Evolutionary conservation across 805 yeast species (phyloP).

Genomic region (Saccharomycopsis sp.): DNA sequence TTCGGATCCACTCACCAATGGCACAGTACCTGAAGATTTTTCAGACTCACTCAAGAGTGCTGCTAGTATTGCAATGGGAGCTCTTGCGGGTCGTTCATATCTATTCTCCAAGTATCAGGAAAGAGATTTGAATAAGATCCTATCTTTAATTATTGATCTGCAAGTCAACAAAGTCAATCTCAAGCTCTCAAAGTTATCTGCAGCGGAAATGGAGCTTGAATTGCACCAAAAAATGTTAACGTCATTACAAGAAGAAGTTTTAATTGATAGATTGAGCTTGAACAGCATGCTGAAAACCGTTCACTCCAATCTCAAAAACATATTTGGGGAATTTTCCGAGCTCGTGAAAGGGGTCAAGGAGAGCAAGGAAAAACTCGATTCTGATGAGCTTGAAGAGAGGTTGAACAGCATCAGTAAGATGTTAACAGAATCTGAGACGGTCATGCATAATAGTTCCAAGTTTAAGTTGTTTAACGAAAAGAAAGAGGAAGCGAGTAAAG

Average conservation of each 20-base stretch:
- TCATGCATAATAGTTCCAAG: constrained; percentile 2
- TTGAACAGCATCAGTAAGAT: not conserved
- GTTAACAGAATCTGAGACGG: constrained; percentile 6
- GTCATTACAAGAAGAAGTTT: constrained; percentile 56
- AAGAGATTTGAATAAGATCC: constrained; percentile 56
- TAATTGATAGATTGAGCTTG: constrained; percentile 58
- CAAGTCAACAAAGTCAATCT: constrained; percentile 56
- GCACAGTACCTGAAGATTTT: constrained; percentile 9
- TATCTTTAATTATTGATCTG: constrained; percentile 49
- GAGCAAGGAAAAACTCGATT: no score
- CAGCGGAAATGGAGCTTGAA: constrained; percentile 57
- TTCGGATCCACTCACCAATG: constrained; percentile 1
- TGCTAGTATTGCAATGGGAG: constrained; percentile 60
- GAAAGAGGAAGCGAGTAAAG: constrained; percentile 20
- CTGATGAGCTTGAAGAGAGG: no score
- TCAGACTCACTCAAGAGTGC: constrained; percentile 41
- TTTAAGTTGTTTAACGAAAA: constrained; percentile 14
- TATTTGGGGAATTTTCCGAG: constrained; percentile 39
- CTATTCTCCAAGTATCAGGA: constrained; percentile 76
- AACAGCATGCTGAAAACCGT: constrained; percentile 40
- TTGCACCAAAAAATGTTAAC: constrained; percentile 51
- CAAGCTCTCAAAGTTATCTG: constrained; percentile 49
- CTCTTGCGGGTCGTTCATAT: constrained; percentile 71
- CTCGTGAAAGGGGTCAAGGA: constrained; percentile 27
- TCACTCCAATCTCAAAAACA: constrained; percentile 24